These are phyloP conservation scores for Phytophthora boehmeriae DNA, from an alignment of 352 stramenopile species.

Conservation along the genomic window DNA sequence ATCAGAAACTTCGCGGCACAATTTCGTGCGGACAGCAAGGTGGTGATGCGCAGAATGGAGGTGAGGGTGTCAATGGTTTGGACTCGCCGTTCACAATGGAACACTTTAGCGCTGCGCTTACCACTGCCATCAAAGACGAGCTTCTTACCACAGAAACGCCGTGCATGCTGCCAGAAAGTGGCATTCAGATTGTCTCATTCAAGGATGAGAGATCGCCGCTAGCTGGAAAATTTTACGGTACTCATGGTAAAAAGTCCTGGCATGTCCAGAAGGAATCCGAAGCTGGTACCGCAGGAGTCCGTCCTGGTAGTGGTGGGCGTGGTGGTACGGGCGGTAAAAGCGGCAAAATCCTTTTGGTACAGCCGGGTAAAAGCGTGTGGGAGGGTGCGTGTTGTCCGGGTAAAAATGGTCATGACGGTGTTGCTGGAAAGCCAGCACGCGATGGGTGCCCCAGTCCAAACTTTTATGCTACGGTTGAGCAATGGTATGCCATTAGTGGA, in stretches of 20 bases:
- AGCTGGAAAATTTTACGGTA: background rate
- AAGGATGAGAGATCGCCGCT: slow-evolving; percentile 3
- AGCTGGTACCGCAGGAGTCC: slow-evolving; percentile 1
- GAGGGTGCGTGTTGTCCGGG: slow-evolving; percentile 2
- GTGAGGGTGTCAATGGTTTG: slow-evolving; percentile 9
- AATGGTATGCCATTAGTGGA: slow-evolving; percentile 24
- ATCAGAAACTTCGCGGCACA: slow-evolving; percentile 1
- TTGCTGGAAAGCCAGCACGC: slow-evolving; percentile 4
- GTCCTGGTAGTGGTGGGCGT: slow-evolving; percentile 9
- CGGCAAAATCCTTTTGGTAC: slow-evolving; percentile 8
- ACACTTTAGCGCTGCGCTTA: slow-evolving; percentile 1
- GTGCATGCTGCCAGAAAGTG: background rate
- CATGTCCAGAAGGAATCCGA: slow-evolving; percentile 1
- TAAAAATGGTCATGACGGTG: slow-evolving; percentile 6
- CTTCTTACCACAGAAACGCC: background rate
- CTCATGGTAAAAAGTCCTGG: background rate
- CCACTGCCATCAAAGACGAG: background rate
- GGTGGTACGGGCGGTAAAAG: slow-evolving; percentile 16
- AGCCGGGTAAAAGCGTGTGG: background rate
- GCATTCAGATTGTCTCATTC: background rate
- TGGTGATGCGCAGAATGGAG: slow-evolving; percentile 16
- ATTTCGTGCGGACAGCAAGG: slow-evolving; percentile 12
- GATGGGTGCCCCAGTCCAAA: slow-evolving; percentile 12
- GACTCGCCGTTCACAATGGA: slow-evolving; percentile 8
- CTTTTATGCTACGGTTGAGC: slow-evolving; percentile 7